Conservation (phyloP, 345 rosid genomes). For the Mangifera indica region DNA sequence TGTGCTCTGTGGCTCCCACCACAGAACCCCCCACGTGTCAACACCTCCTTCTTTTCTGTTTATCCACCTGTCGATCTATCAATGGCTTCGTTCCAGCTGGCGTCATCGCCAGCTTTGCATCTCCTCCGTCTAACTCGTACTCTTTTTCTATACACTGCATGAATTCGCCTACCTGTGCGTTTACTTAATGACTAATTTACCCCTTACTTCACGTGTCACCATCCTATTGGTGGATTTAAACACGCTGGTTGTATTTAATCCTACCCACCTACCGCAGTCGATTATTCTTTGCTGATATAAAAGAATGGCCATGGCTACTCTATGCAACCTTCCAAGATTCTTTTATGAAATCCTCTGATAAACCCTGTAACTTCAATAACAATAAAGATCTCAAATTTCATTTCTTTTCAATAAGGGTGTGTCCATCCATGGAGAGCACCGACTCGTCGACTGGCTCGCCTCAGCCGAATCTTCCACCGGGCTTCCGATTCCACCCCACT, state of each 20-base stretch:
- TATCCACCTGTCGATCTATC: conserved; percentile 33
- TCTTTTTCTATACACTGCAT: conserved; percentile 17
- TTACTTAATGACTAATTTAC: conserved; percentile 20
- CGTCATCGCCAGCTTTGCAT: conserved; percentile 19
- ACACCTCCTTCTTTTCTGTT: background rate
- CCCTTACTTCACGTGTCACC: background rate
- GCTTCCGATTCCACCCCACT: conserved; percentile 96
- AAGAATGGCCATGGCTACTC: conserved; percentile 31
- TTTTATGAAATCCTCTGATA: conserved; percentile 20
- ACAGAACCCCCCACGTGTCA: conserved; percentile 32
- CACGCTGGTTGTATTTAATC: background rate
- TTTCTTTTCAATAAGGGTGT: background rate
- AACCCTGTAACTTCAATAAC: conserved; percentile 6
- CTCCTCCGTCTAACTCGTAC: background rate
- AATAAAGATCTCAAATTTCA: conserved; percentile 3
- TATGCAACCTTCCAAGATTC: conserved; percentile 20
- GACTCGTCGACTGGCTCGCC: conserved; percentile 66
- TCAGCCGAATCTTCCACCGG: conserved; percentile 90
- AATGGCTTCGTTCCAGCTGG: conserved; percentile 13
- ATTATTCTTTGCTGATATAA: conserved; percentile 24
- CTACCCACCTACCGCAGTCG: background rate
- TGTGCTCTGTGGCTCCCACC: conserved; percentile 44
- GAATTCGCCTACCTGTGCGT: conserved; percentile 27
- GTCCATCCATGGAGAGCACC: conserved; percentile 69
- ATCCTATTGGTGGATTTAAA: background rate